A percentile compares a stretch with the other conserved stretches of the same genome.
phyloP scores from a whole-genome alignment of 768 basidiomycete genomes.

The Boletus rubescentipes region DNA sequence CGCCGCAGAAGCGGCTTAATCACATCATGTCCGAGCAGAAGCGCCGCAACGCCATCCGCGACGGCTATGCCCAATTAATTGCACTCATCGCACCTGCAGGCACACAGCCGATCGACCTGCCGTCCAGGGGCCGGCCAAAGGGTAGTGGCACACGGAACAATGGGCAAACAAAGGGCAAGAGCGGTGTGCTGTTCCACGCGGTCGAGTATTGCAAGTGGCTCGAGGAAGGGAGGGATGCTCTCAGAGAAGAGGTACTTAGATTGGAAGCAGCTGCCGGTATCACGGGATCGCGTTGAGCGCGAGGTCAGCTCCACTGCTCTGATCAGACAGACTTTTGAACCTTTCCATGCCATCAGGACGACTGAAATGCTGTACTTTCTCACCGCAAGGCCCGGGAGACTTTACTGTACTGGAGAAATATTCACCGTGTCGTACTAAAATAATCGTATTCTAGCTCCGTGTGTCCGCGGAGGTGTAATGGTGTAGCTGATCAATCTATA shows the following conservation, averaged over 20 bases:
- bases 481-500: conserved; percentile 2
- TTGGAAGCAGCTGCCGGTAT: conserved; percentile 69
- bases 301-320: conserved; percentile 14
- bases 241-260: conserved; percentile 64
- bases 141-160: conserved; percentile 67
- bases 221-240: conserved; percentile 75
- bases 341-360: background rate
- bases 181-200: conserved; percentile 83
- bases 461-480: background rate
- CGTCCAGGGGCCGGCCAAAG: conserved; percentile 77
- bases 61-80: conserved; percentile 86
- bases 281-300: conserved; percentile 10
- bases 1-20: conserved; percentile 85
- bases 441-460: conserved; percentile 9
- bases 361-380: background rate
- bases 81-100: conserved; percentile 79
- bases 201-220: conserved; percentile 84
- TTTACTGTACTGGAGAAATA: background rate
- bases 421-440: background rate
- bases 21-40: conserved; percentile 96
- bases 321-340: background rate
- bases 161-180: conserved; percentile 81
- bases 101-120: conserved; percentile 67
- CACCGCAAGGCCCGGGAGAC: background rate
- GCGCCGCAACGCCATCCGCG: conserved; percentile 87